Conservation (phyloP, 768 basidiomycete species). For the Lactarius tabidus region DNA sequence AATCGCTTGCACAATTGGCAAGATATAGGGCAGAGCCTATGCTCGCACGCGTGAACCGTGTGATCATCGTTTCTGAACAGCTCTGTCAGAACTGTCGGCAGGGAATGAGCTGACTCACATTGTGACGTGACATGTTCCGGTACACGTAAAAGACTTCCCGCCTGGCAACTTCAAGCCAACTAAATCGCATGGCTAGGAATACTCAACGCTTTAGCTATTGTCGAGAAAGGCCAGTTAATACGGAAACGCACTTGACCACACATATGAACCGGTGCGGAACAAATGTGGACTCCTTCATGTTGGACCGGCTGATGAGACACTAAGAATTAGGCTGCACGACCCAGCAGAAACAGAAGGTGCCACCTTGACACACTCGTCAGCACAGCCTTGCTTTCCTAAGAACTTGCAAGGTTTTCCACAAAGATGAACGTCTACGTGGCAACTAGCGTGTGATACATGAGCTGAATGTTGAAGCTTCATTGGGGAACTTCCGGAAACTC, state of each 20-base stretch:
- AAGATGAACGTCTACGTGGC: constrained; percentile 45
- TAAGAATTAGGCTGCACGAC: background rate
- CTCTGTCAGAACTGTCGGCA: background rate
- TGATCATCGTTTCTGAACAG: constrained; percentile 44
- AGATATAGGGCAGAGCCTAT: too few relatives aligned
- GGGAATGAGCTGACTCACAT: constrained; percentile 7
- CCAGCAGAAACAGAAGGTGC: background rate
- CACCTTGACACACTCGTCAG: constrained; percentile 50
- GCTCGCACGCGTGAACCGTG: constrained; percentile 46
- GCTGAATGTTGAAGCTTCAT: constrained; percentile 24
- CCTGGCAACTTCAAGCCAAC: constrained; percentile 11
- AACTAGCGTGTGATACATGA: constrained; percentile 33
- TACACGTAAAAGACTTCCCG: constrained; percentile 17
- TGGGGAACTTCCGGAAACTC: background rate
- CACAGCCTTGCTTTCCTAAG: constrained; percentile 46
- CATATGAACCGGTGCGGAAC: constrained; percentile 50
- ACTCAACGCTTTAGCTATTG: background rate
- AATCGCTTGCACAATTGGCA: too few relatives aligned
- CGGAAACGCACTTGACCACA: constrained; percentile 37
- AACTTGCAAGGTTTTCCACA: constrained; percentile 52
- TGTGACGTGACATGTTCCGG: constrained; percentile 16
- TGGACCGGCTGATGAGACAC: constrained; percentile 37
- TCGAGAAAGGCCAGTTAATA: too few relatives aligned
- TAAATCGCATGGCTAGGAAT: constrained; percentile 25
- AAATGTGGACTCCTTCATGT: constrained; percentile 53